Evolutionary conservation across 1,139 yeast species (phyloP).

Genomic region (Tardiomyces digboiensis): DNA sequence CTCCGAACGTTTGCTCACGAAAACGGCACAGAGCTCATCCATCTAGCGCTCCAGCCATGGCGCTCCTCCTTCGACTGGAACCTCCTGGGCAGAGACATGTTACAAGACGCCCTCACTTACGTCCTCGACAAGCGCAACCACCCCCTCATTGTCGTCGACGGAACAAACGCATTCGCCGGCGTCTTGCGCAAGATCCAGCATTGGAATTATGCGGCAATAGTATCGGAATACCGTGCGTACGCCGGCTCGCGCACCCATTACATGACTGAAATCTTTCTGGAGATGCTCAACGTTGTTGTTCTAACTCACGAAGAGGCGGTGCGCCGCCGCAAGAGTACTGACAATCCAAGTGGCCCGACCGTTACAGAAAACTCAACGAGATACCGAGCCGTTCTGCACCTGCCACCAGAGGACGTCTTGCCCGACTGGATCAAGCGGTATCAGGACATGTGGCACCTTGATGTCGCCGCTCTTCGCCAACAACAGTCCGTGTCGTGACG

Average conservation of each 20-base stretch:
- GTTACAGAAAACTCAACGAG: not conserved
- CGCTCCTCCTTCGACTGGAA: constrained; percentile 23
- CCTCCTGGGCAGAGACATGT: constrained; percentile 22
- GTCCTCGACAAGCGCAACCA: constrained; percentile 56
- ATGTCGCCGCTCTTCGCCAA: too few species aligned
- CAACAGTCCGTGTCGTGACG: too few species aligned
- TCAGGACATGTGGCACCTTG: constrained; percentile 54
- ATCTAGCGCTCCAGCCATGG: constrained; percentile 31
- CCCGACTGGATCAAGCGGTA: constrained; percentile 67
- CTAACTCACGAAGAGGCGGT: not conserved
- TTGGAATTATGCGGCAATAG: constrained; percentile 80
- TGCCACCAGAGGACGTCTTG: constrained; percentile 53
- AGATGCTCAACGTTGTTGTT: constrained; percentile 38
- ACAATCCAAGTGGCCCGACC: not conserved
- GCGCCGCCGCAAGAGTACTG: not conserved
- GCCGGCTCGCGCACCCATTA: constrained; percentile 68
- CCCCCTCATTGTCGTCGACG: constrained; percentile 68
- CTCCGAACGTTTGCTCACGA: constrained; percentile 36
- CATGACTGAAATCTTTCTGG: constrained; percentile 75
- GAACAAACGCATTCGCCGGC: constrained; percentile 73
- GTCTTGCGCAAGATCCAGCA: constrained; percentile 71
- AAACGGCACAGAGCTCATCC: constrained; percentile 23
- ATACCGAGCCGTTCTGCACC: constrained; percentile 9
- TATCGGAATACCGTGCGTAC: constrained; percentile 76
- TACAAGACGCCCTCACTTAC: constrained; percentile 29